Conservation (phyloP, 129 eudicot genomes). For the Tagetes erecta region DNA sequence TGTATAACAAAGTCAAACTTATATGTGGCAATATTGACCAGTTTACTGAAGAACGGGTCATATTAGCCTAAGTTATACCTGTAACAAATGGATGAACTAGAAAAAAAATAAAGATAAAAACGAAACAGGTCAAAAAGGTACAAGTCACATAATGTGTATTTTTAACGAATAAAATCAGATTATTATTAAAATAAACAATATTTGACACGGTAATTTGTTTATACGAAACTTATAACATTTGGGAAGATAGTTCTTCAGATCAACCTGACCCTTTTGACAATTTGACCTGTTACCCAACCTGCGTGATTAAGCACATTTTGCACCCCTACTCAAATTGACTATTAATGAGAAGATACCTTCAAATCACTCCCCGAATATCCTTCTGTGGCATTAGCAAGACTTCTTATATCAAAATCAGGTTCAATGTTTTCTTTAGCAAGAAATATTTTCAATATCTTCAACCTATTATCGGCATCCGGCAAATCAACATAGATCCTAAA, state of each 20-base stretch:
- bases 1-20: not conserved
- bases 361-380: constrained; percentile 97
- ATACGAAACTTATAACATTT: not conserved
- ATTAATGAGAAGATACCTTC: constrained; percentile 46
- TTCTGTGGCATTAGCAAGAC: constrained; percentile 92
- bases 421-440: constrained; percentile 77
- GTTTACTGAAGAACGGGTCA: not conserved
- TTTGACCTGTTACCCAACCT: not conserved
- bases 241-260: not conserved
- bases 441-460: constrained; percentile 83
- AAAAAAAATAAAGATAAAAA: not conserved
- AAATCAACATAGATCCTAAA: constrained; percentile 88
- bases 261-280: not conserved
- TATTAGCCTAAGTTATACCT: not conserved
- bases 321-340: not conserved
- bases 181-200: not conserved
- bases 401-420: constrained; percentile 55
- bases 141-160: not conserved
- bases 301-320: not conserved
- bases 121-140: constrained; percentile 2
- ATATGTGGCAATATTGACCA: not conserved
- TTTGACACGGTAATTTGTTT: not conserved
- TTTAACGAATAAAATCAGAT: not conserved
- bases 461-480: constrained; percentile 88
- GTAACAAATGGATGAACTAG: not conserved